phyloP scores from a whole-genome alignment of 257 asterid species.

The Nicotiana undulata region DNA sequence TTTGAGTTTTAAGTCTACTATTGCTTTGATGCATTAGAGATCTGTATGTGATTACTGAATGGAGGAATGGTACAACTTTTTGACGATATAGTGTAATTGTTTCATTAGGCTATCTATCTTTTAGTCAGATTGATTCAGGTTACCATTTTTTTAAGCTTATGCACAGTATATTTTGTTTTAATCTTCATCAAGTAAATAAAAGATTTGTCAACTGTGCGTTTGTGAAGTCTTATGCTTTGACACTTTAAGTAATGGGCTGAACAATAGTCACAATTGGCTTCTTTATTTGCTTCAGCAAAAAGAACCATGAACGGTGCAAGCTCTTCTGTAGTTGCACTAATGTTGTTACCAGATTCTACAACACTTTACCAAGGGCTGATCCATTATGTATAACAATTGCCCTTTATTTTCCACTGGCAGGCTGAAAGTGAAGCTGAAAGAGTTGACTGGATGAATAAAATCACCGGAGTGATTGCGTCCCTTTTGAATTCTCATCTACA shows the following conservation, averaged over 20 bases:
- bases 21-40: not conserved
- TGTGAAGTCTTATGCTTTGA: not conserved
- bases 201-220: conserved; percentile 1
- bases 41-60: not conserved
- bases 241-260: not conserved
- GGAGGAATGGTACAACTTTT: not conserved
- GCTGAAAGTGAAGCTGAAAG: conserved; percentile 98
- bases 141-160: not conserved
- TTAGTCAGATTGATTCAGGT: not conserved
- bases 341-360: not conserved
- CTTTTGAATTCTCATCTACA: conserved; percentile 87
- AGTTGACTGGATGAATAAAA: conserved; percentile 92
- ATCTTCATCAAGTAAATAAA: not conserved
- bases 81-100: not conserved
- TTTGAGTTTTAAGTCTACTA: not conserved
- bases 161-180: not conserved
- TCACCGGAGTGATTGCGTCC: conserved; percentile 77
- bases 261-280: not conserved
- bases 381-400: not conserved
- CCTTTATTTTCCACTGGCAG: conserved; percentile 31
- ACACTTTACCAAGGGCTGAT: conserved; percentile 7
- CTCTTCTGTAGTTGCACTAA: not conserved
- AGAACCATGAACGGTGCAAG: not conserved
- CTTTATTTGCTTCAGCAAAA: conserved; percentile 1
- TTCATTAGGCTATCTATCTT: not conserved